Percentiles rank a stretch among this genome's conserved stretches.
Conservation (phyloP, 768 basidiomycete species). For the Mycena rebaudengoi region DNA sequence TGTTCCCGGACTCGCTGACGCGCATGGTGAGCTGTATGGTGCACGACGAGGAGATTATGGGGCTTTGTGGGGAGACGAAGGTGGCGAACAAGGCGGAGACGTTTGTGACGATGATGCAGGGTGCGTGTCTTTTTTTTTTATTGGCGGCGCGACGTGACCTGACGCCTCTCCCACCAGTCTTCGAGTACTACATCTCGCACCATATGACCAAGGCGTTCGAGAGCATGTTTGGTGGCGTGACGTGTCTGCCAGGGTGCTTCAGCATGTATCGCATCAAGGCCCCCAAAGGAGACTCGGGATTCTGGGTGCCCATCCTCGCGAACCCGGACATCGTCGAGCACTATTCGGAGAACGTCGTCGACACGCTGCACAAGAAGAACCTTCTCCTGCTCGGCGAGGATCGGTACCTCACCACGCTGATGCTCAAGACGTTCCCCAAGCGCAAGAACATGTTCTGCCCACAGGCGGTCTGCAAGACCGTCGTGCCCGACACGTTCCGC, state of each 20-base stretch:
- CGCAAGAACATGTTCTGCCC: conserved; percentile 99
- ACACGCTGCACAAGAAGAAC: conserved; percentile 99
- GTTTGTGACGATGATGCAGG: conserved; percentile 99
- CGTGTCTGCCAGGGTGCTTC: conserved; percentile 99
- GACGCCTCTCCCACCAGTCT: conserved; percentile 63
- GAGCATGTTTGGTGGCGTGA: conserved; percentile 99
- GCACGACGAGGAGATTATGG: conserved; percentile 98
- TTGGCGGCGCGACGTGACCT: neutral
- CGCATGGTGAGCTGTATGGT: conserved; percentile 98
- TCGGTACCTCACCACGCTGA: conserved; percentile 96
- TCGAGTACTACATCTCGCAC: conserved; percentile 99
- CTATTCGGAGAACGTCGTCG: conserved; percentile 99
- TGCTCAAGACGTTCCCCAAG: conserved; percentile 99
- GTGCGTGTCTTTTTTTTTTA: conserved; percentile 53
- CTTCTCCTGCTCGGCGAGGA: conserved; percentile 96
- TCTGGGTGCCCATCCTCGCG: conserved; percentile 98
- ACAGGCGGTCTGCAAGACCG: conserved; percentile 98
- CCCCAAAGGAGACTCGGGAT: conserved; percentile 94
- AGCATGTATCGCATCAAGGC: conserved; percentile 99
- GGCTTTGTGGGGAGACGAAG: conserved; percentile 98
- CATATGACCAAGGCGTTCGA: conserved; percentile 99
- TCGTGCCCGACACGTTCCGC: conserved; percentile 96
- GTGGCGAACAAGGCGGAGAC: conserved; percentile 99
- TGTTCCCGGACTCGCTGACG: conserved; percentile 97
- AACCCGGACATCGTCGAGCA: conserved; percentile 99